phyloP scores from a whole-genome alignment of 345 rosid species.

The Populus deltoides region DNA sequence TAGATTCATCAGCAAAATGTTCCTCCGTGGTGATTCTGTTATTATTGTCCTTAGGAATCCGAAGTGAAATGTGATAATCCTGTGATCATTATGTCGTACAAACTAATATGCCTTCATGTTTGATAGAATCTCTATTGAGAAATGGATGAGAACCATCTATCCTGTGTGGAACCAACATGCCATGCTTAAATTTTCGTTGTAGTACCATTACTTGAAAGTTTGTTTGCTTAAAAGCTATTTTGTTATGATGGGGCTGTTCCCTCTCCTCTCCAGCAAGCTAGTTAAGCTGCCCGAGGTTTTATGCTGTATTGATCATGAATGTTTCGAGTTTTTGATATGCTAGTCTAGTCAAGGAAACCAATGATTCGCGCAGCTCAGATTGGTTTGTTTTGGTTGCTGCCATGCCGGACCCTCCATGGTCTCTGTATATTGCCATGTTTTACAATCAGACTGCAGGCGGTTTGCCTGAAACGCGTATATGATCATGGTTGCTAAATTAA shows the following conservation, averaged over 20 bases:
- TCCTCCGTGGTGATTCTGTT: constrained; percentile 96
- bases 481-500: background rate
- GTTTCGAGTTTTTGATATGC: background rate
- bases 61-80: constrained; percentile 37
- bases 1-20: constrained; percentile 96
- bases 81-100: background rate
- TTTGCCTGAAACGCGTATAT: background rate
- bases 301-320: background rate
- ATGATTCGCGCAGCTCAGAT: background rate
- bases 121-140: background rate
- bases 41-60: constrained; percentile 96
- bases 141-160: background rate
- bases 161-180: background rate
- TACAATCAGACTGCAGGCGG: background rate
- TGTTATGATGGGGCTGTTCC: background rate
- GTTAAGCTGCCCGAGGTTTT: background rate
- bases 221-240: background rate
- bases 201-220: background rate
- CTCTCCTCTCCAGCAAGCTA: background rate
- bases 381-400: background rate
- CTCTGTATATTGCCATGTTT: background rate
- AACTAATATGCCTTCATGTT: background rate
- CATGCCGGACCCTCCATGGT: background rate
- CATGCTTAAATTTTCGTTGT: background rate
- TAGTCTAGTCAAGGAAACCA: background rate